Evolutionary conservation across 257 asterid species (phyloP).

Genomic region (Petrea volubilis): DNA sequence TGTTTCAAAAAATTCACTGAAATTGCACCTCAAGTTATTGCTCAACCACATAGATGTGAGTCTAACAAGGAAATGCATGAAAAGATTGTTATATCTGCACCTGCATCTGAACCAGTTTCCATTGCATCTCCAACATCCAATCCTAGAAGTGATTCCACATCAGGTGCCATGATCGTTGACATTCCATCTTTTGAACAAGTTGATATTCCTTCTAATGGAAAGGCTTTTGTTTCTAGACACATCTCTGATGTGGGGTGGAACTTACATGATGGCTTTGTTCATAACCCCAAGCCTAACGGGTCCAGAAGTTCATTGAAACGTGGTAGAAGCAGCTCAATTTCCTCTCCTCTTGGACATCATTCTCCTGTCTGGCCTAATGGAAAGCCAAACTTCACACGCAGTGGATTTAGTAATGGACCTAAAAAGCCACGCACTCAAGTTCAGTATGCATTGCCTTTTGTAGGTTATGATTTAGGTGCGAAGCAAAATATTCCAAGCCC

Average conservation of each 20-base stretch:
- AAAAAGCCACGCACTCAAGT: slow-evolving; percentile 95
- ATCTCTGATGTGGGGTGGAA: slow-evolving; percentile 48
- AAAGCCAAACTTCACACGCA: slow-evolving; percentile 43
- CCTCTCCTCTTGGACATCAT: slow-evolving; percentile 54
- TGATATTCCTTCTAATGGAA: slow-evolving; percentile 38
- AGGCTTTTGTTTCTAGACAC: slow-evolving; percentile 32
- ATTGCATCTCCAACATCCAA: slow-evolving; percentile 33
- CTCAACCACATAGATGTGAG: slow-evolving; percentile 24
- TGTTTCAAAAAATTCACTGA: slow-evolving; percentile 17
- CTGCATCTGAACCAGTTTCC: slow-evolving; percentile 23
- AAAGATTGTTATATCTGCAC: slow-evolving; percentile 35
- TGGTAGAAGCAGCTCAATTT: slow-evolving; percentile 48
- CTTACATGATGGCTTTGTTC: slow-evolving; percentile 36
- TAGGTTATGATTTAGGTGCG: slow-evolving; percentile 51
- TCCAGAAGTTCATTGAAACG: slow-evolving; percentile 41
- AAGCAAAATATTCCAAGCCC: slow-evolving; percentile 55
- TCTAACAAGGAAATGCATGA: slow-evolving; percentile 24
- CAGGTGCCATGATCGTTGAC: slow-evolving; percentile 47
- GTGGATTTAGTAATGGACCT: slow-evolving; percentile 77
- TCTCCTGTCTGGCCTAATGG: slow-evolving; percentile 65
- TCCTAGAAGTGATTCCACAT: slow-evolving; percentile 33
- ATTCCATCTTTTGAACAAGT: slow-evolving; percentile 56
- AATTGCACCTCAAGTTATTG: slow-evolving; percentile 22
- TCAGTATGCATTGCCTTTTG: slow-evolving; percentile 77
- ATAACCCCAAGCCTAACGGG: slow-evolving; percentile 44